These are phyloP conservation scores for Macadamia tetraphylla DNA, from an alignment of 164 flowering plant genomes.

Conservation along the genomic window DNA sequence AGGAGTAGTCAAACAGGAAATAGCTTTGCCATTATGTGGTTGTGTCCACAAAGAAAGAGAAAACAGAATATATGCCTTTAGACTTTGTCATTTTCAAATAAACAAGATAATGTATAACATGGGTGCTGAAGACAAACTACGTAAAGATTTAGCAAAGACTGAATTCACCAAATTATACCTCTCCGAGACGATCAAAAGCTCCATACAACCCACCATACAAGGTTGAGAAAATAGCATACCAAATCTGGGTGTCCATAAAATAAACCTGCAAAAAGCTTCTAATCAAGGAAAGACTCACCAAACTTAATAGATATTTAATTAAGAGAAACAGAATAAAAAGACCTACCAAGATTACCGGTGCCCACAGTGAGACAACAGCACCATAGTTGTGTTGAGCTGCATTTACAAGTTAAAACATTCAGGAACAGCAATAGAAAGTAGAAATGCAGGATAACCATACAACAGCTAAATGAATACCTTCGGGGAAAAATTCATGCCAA, in stretches of 20 bases:
- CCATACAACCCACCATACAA: slow-evolving; percentile 85
- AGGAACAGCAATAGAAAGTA: not conserved
- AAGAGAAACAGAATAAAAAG: slow-evolving; percentile 2
- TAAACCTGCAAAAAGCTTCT: slow-evolving; percentile 58
- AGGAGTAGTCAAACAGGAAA: too few relatives aligned
- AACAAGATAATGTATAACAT: not conserved
- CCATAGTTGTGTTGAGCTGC: slow-evolving; percentile 78
- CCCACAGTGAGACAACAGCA: slow-evolving; percentile 82
- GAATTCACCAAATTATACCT: slow-evolving; percentile 40
- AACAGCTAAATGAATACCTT: slow-evolving; percentile 37
- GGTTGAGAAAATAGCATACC: slow-evolving; percentile 90
- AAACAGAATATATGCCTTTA: not conserved
- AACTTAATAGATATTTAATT: not conserved
- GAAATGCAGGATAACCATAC: not conserved
- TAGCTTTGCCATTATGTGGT: too few relatives aligned
- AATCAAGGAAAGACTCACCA: not conserved
- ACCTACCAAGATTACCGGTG: slow-evolving; percentile 74
- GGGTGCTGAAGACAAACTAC: not conserved
- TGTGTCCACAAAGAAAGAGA: not conserved
- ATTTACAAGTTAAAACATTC: slow-evolving; percentile 21
- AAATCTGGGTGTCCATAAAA: slow-evolving; percentile 97
- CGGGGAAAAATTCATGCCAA: slow-evolving; percentile 97
- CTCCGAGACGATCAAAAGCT: slow-evolving; percentile 90
- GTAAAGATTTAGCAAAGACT: not conserved
- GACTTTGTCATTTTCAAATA: not conserved